Evolutionary conservation across 805 yeast species (phyloP).

Genomic region (Candida pseudofarinosa): DNA sequence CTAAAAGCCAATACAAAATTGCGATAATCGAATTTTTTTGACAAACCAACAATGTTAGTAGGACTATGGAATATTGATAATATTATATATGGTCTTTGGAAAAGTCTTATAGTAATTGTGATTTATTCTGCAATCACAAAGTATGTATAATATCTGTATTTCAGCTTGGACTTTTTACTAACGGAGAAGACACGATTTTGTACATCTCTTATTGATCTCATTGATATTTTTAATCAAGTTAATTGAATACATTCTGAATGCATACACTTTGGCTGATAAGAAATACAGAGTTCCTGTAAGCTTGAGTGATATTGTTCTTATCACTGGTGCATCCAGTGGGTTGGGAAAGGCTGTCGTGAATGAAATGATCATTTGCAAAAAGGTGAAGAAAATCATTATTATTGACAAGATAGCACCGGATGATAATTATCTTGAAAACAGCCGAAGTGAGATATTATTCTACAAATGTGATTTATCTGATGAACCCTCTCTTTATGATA

Average conservation of each 20-base stretch:
- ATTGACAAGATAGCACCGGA: constrained; percentile 25
- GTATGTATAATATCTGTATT: neutral
- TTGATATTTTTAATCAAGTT: too few species aligned
- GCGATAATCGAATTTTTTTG: neutral
- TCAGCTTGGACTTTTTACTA: neutral
- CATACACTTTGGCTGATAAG: neutral
- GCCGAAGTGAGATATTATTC: constrained; percentile 15
- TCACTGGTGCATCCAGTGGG: constrained; percentile 53
- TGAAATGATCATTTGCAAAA: constrained; percentile 12
- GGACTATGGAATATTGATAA: neutral
- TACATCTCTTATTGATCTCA: neutral
- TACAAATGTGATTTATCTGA: constrained; percentile 21
- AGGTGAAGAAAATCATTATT: constrained; percentile 21
- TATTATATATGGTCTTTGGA: neutral
- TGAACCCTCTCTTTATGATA: constrained; percentile 10
- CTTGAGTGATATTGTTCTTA: constrained; percentile 24
- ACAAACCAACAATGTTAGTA: neutral
- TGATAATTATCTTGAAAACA: constrained; percentile 5
- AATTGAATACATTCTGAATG: neutral
- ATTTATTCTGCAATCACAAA: neutral
- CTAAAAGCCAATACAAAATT: neutral
- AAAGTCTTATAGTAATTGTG: neutral
- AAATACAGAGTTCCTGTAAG: neutral
- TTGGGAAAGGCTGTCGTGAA: constrained; percentile 42
- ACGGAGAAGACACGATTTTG: neutral